A percentile compares a stretch with the other conserved stretches of the same genome.
Conservation (phyloP, 768 basidiomycete species). For the Rossbeevera mucosa region DNA sequence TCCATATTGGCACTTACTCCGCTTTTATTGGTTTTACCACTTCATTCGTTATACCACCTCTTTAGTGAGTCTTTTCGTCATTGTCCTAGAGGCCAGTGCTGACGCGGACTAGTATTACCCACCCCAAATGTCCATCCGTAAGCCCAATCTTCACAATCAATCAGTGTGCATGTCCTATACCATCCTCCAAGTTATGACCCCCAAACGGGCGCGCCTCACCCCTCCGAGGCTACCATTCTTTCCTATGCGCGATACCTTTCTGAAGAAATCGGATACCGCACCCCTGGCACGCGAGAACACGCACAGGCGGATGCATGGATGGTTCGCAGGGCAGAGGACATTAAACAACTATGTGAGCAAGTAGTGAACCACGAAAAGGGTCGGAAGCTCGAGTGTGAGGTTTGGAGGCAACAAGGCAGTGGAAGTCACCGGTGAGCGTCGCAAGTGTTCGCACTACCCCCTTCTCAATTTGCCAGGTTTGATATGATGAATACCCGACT, state of each 20-base stretch:
- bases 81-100: neutral
- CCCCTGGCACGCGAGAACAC: slow-evolving; percentile 87
- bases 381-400: slow-evolving; percentile 79
- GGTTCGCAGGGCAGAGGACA: slow-evolving; percentile 39
- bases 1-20: slow-evolving; percentile 54
- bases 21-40: slow-evolving; percentile 47
- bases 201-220: slow-evolving; percentile 55
- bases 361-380: slow-evolving; percentile 37
- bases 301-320: slow-evolving; percentile 83
- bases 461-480: slow-evolving; percentile 50
- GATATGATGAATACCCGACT: slow-evolving; percentile 86
- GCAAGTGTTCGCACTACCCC: too few species aligned
- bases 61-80: slow-evolving; percentile 36
- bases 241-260: slow-evolving; percentile 63
- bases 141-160: slow-evolving; percentile 17
- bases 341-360: slow-evolving; percentile 53
- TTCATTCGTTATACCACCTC: slow-evolving; percentile 46
- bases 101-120: slow-evolving; percentile 46
- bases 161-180: too few species aligned
- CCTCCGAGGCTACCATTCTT: slow-evolving; percentile 68
- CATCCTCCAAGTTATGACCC: slow-evolving; percentile 38
- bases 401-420: slow-evolving; percentile 86
- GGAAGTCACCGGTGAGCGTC: slow-evolving; percentile 76
- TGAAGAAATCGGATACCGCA: slow-evolving; percentile 86
- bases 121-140: slow-evolving; percentile 51